These are phyloP conservation scores for Hericium coralloides DNA, from an alignment of 768 basidiomycete genomes.

Conservation along the genomic window DNA sequence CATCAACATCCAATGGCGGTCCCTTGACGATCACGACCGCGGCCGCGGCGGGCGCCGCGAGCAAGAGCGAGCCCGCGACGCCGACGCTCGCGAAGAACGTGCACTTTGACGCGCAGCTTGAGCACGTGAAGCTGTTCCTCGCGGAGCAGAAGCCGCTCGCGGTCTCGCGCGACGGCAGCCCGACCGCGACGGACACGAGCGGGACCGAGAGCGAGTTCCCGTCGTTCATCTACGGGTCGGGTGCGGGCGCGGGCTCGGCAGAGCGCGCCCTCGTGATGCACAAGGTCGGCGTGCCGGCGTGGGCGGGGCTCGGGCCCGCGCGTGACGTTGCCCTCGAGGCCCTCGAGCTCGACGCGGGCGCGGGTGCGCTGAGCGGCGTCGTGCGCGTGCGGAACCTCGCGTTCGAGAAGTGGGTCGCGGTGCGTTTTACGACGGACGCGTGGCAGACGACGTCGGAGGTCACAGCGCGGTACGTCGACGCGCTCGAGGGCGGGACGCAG, in stretches of 20 bases:
- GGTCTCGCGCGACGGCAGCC: conserved; percentile 85
- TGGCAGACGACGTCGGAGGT: conserved; percentile 98
- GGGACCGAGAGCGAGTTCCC: conserved; percentile 76
- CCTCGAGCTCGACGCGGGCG: conserved; percentile 43
- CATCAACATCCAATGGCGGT: conserved; percentile 12
- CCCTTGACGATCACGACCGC: conserved; percentile 44
- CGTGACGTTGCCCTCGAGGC: conserved; percentile 47
- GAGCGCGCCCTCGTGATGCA: conserved; percentile 43
- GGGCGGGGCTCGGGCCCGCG: conserved; percentile 16
- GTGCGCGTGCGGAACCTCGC: conserved; percentile 80
- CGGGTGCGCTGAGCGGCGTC: conserved; percentile 53
- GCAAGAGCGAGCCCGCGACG: conserved; percentile 74
- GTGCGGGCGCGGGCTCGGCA: conserved; percentile 24
- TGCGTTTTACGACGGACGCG: conserved; percentile 87
- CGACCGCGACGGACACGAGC: conserved; percentile 76
- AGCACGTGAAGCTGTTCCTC: conserved; percentile 91
- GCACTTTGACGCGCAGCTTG: conserved; percentile 86
- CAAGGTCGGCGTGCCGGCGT: conserved; percentile 57
- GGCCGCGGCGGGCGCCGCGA: conserved; percentile 18
- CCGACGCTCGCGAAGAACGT: conserved; percentile 77
- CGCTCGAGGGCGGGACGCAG: conserved; percentile 28
- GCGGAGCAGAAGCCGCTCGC: conserved; percentile 93
- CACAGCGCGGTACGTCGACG: conserved; percentile 58
- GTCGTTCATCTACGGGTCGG: conserved; percentile 52
- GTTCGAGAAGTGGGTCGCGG: conserved; percentile 79